Base-by-base conservation (phyloP, 78 protist species). In the Mastigamoeba balamuthi region DNA sequence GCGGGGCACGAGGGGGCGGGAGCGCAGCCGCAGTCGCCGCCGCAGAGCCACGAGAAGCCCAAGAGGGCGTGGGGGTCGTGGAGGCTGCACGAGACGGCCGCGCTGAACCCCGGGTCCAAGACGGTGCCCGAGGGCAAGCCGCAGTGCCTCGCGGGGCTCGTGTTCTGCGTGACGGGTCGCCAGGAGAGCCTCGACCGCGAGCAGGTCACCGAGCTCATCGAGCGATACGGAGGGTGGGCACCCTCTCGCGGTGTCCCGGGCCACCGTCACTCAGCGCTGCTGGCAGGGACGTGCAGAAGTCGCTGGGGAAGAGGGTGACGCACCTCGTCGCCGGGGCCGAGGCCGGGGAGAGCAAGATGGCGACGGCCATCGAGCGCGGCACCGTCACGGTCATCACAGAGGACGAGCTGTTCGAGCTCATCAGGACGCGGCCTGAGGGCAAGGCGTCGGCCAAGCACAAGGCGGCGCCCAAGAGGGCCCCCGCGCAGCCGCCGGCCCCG, bases 171-270 rank as follows among this genome's bases (percentile, higher is more conserved):
- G 5, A 85, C 83, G 58, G 90, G 90, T 74, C 77, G 44, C 6
- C 28, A 75, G 41, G 90, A 85, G 39, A 29, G 80, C 5, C 80
- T 85, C 8, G 90, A 85, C 36, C 64, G 90, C 38, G 82, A 74
- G 0, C 82, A 79, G 38, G n/a, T 40, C 27, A 27, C 67, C 4
- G 85, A 69, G 35, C 36, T 85, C 25, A 80, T 85, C 23, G 2
- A 69, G 36, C 39, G 40, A 30, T 71, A 76, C 10, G 70, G 70
- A 25, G 70, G 70, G 70, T 66, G 10, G n/a, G 36, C 10, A 66
- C 25, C 10, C 65, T 30, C 10, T 28, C 10, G 37, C 70, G 70
- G n/a, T 66, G 64, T 17, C 37, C 65, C 10, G 9, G 25, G 64
- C 37, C 65, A 66, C 37, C 37, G 36, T 30, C 9, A 30, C n/a